These are phyloP conservation scores for Acanthamoeba healyi DNA, from an alignment of 208 protist genomes.

Conservation along the genomic window DNA sequence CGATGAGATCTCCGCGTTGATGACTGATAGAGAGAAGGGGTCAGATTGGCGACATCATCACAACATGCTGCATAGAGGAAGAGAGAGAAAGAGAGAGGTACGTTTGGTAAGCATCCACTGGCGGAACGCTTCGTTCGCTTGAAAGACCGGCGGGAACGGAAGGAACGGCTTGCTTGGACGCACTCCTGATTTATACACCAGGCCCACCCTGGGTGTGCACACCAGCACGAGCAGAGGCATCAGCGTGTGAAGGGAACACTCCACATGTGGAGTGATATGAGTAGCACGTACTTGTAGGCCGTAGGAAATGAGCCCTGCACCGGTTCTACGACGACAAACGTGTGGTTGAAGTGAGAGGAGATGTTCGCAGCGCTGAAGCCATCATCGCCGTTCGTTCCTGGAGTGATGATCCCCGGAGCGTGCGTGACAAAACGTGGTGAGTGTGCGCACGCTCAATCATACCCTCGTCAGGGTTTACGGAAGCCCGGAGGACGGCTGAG, in stretches of 20 bases:
- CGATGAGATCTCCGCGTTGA: neutral
- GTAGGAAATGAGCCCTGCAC: neutral
- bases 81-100: slow-evolving; percentile 34
- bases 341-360: slow-evolving; percentile 85
- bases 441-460: too few species aligned
- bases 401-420: too few species aligned
- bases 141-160: slow-evolving; percentile 65
- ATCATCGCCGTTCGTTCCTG: slow-evolving; percentile 7
- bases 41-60: too few species aligned
- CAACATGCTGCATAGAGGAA: too few species aligned
- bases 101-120: slow-evolving; percentile 79
- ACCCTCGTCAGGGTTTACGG: neutral
- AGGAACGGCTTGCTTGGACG: slow-evolving; percentile 65
- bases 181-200: slow-evolving; percentile 4
- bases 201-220: neutral
- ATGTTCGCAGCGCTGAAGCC: slow-evolving; percentile 78
- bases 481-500: neutral
- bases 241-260: neutral
- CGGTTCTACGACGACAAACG: slow-evolving; percentile 24
- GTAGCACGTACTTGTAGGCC: neutral
- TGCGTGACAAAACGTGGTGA: neutral
- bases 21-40: too few species aligned
- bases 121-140: slow-evolving; percentile 10
- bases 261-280: too few species aligned
- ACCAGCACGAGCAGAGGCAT: neutral